phyloP scores from a whole-genome alignment of 2,329 filamentous ascomycete genomes.

The Aspergillus fructus region DNA sequence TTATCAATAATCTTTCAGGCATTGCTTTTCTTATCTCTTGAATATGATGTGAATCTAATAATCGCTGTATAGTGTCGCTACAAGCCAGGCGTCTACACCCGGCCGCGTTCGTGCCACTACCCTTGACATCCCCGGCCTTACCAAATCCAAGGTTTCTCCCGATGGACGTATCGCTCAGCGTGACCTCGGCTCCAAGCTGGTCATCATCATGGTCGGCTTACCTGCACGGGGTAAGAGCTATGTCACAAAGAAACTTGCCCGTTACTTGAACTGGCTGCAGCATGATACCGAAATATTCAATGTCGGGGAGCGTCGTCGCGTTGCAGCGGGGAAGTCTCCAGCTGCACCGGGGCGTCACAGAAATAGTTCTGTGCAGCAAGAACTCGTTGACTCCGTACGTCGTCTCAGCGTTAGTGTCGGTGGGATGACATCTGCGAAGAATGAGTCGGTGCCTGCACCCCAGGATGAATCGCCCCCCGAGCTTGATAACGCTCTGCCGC shows the following conservation, averaged over 20 bases:
- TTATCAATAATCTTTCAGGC: not conserved
- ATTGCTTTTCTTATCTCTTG: not conserved
- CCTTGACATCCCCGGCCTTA: constrained; percentile 94
- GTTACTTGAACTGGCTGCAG: constrained; percentile 96
- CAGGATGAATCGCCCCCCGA: constrained; percentile 22
- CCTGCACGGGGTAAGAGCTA: constrained; percentile 97
- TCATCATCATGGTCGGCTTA: constrained; percentile 97
- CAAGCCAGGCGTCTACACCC: constrained; percentile 58
- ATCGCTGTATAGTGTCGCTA: constrained; percentile 20
- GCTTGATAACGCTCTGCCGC: constrained; percentile 36
- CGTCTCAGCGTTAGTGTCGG: constrained; percentile 42
- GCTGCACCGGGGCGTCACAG: constrained; percentile 25
- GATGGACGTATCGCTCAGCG: constrained; percentile 91
- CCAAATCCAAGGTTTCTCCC: constrained; percentile 89
- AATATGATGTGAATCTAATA: not conserved
- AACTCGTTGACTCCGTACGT: constrained; percentile 45
- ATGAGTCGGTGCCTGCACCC: constrained; percentile 14
- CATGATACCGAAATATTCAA: constrained; percentile 97
- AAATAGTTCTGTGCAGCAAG: constrained; percentile 37
- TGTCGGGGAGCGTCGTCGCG: constrained; percentile 84
- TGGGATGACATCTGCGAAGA: constrained; percentile 20
- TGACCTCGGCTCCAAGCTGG: constrained; percentile 93
- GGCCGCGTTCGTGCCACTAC: constrained; percentile 84
- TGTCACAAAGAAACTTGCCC: constrained; percentile 95
- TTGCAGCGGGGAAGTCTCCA: constrained; percentile 61